Evolutionary conservation across 768 basidiomycete species (phyloP), one percentile per base, ranked within the genome.

Genomic region (Mycena maculata): DNA sequence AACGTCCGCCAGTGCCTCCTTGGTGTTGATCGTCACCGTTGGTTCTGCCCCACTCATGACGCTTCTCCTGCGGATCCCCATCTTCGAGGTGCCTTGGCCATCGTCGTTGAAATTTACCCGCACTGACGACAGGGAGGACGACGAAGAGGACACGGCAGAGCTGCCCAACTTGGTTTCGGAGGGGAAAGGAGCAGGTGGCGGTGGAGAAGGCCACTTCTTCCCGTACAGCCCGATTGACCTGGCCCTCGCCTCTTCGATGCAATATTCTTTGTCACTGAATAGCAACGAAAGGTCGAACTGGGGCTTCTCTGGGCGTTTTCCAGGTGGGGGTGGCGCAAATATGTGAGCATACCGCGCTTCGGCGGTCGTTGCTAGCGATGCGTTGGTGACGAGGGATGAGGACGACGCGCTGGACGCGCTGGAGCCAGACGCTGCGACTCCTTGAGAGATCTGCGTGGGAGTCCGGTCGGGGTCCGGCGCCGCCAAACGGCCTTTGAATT

Each of bases 1-100:
- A 44, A 99, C 95, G 74, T 98, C 95, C 15, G 89, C 92, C 36
- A 98, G 84, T 4, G 98, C 98, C 69, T 95, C 94, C 76, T 95
- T 96, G 30, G 98, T 99, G 76, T 98, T 98, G 72, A 99, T 95
- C 1, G 98, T 99, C 8, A 99, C 91, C 0, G 94, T 95, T 5
- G 93, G 92, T 76, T 95, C 93, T 18, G 81, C 83, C 18, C 78
- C 84, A 30, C 77, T 79, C 63, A 81, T 75, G 42, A 82, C 75
- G 33, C 85, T 70, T 65, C 83, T 85, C 79, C 82, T 87, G 59
- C 87, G 80, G 28, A 80, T 72, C 12, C 75, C 77, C 59, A 80
- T 79, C 36, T 79, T 81, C 39, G 81, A 83, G 39, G 84, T 79
- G 70, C 82, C 86, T 55, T 79, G 79, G 4, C 85, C 86, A 58